Conservation (phyloP, 176 grass and related monocot species). For the Aegilops speltoides region DNA sequence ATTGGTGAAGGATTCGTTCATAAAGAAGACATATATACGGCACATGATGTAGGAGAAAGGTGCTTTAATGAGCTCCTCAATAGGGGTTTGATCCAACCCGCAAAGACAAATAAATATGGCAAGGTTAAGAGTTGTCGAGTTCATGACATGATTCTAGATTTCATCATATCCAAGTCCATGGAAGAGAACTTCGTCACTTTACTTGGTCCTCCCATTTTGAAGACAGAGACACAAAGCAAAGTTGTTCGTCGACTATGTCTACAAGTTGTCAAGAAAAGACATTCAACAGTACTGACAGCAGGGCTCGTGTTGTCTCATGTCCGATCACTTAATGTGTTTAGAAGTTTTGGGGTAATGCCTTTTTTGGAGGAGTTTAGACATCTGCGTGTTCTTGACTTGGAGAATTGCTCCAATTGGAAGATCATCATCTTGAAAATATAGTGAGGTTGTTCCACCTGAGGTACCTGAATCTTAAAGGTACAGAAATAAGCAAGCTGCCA, state of each 20-base stretch:
- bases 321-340: not conserved
- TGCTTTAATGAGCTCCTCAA: not conserved
- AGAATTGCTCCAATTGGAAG: rapidly evolving
- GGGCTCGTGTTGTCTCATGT: not conserved
- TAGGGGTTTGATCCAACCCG: not conserved
- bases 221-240: not conserved
- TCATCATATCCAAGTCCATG: not conserved
- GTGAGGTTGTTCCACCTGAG: not conserved
- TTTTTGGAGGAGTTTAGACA: not conserved
- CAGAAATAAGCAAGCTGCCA: not conserved
- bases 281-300: not conserved
- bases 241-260: not conserved
- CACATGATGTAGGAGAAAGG: not conserved
- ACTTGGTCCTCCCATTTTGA: not conserved
- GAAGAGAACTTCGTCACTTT: slow-evolving; percentile 27
- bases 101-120: not conserved
- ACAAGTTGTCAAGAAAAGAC: not conserved
- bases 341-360: not conserved
- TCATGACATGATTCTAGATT: not conserved
- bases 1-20: not conserved
- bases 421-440: not conserved
- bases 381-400: not conserved
- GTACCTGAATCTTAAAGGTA: not conserved
- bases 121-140: not conserved
- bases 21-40: not conserved